phyloP scores from a whole-genome alignment of 139 green algal species.

The Chlorella vulgaris region DNA sequence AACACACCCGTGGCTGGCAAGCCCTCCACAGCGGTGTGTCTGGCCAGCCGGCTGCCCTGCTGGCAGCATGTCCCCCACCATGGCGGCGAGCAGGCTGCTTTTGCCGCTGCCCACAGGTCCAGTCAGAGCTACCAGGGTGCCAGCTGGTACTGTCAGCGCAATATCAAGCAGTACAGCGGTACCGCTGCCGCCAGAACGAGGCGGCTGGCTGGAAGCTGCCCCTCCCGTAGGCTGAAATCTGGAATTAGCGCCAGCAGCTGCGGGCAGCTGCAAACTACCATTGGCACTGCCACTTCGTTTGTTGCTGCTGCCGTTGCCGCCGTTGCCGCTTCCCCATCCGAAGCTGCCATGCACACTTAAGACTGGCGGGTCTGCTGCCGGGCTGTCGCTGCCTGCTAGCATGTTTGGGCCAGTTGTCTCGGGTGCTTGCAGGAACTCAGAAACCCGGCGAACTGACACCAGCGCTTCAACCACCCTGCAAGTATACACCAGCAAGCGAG shows the following conservation, averaged over 20 bases:
- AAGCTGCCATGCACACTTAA: not conserved
- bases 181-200: not conserved
- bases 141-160: constrained; percentile 44
- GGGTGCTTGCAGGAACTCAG: constrained; percentile 36
- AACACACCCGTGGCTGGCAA: not conserved
- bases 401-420: not conserved
- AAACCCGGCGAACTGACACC: constrained; percentile 68
- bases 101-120: constrained; percentile 80
- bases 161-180: constrained; percentile 46
- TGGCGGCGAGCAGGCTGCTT: constrained; percentile 68
- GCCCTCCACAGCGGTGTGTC: not conserved
- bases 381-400: not conserved
- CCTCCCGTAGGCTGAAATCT: not conserved
- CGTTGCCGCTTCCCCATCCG: not conserved
- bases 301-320: not conserved
- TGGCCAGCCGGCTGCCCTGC: not conserved
- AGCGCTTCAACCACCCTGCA: constrained; percentile 76
- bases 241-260: too few relatives aligned
- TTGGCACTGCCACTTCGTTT: not conserved
- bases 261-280: too few relatives aligned
- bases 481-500: too few relatives aligned
- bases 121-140: constrained; percentile 67
- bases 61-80: constrained; percentile 68
- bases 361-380: not conserved
- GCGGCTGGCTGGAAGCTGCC: too few relatives aligned